These are phyloP conservation scores for Sambucus nigra DNA, from an alignment of 129 eudicot genomes.

Conservation along the genomic window DNA sequence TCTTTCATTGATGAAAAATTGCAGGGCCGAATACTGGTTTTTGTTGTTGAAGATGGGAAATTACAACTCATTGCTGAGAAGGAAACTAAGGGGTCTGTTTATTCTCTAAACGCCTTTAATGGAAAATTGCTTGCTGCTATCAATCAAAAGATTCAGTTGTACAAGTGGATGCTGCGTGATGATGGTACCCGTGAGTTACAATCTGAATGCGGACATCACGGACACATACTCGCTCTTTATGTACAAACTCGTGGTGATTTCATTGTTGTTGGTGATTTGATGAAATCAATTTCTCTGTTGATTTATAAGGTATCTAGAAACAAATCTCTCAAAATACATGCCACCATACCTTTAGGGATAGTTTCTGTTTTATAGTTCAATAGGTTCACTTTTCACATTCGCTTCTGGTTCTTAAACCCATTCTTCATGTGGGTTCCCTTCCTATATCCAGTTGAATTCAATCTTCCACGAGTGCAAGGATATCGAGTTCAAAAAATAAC, in stretches of 20 bases:
- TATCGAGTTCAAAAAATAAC: too few relatives aligned
- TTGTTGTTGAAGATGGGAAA: slow-evolving; percentile 78
- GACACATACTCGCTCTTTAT: slow-evolving; percentile 91
- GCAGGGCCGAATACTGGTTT: slow-evolving; percentile 75
- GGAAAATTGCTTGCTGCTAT: slow-evolving; percentile 87
- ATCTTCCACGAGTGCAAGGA: too few relatives aligned
- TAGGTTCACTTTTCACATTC: too few relatives aligned
- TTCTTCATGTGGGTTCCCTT: too few relatives aligned
- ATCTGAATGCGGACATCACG: slow-evolving; percentile 97
- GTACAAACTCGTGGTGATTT: slow-evolving; percentile 99
- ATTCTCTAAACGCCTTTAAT: slow-evolving; percentile 75
- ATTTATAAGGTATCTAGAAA: slow-evolving; percentile 65
- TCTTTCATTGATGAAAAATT: slow-evolving; percentile 3
- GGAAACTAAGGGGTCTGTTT: slow-evolving; percentile 91
- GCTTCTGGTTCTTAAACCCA: too few relatives aligned
- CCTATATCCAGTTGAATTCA: too few relatives aligned
- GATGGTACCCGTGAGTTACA: slow-evolving; percentile 89
- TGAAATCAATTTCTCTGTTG: slow-evolving; percentile 85
- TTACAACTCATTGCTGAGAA: slow-evolving; percentile 89
- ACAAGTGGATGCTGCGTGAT: slow-evolving; percentile 93
- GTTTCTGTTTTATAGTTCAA: too few relatives aligned
- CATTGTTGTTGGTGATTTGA: slow-evolving; percentile 90
- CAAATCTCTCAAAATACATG: too few relatives aligned
- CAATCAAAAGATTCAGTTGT: slow-evolving; percentile 87
- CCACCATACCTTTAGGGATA: too few relatives aligned